A percentile compares a stretch with the other conserved stretches of the same genome.
Evolutionary conservation across 2,329 filamentous ascomycete species (phyloP).

Genomic region (Hymenoscyphus fructigenus): DNA sequence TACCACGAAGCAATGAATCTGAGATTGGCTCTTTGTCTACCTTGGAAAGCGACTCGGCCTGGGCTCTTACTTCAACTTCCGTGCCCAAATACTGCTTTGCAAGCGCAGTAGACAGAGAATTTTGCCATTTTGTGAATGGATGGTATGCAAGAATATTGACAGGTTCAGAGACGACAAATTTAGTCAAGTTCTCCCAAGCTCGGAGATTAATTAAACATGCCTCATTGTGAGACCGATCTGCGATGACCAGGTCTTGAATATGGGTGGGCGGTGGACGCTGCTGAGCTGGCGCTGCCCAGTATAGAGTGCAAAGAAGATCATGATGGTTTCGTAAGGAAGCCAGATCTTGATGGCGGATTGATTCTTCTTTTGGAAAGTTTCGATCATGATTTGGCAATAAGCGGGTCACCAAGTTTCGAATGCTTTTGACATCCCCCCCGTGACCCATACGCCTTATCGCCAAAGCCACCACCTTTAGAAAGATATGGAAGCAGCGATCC

Average conservation of each 20-base stretch:
- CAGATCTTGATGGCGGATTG: conserved; percentile 58
- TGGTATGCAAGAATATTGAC: conserved; percentile 44
- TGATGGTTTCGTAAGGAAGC: conserved; percentile 67
- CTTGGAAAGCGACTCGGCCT: conserved; percentile 21
- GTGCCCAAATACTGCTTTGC: conserved; percentile 52
- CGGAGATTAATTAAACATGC: conserved; percentile 63
- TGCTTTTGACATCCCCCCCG: conserved; percentile 52
- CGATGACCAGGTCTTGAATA: conserved; percentile 59
- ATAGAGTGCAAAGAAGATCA: conserved; percentile 65
- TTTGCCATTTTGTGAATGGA: conserved; percentile 57
- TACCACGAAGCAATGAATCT: conserved; percentile 18
- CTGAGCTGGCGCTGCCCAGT: conserved; percentile 59
- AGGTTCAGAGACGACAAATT: conserved; percentile 53
- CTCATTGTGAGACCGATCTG: conserved; percentile 63
- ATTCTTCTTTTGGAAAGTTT: conserved; percentile 62
- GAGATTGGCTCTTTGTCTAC: conserved; percentile 14
- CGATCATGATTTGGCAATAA: conserved; percentile 66
- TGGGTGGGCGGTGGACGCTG: conserved; percentile 53
- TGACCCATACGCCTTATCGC: conserved; percentile 53
- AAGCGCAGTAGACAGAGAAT: conserved; percentile 55
- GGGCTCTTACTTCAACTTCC: conserved; percentile 27
- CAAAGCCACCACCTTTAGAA: conserved; percentile 62
- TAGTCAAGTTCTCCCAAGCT: conserved; percentile 61
- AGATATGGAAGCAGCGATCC: conserved; percentile 66
- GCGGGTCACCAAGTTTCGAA: conserved; percentile 60